These are phyloP conservation scores for Pseudonitzschia multistriata DNA, from an alignment of 108 stramenopile species.

Conservation along the genomic window DNA sequence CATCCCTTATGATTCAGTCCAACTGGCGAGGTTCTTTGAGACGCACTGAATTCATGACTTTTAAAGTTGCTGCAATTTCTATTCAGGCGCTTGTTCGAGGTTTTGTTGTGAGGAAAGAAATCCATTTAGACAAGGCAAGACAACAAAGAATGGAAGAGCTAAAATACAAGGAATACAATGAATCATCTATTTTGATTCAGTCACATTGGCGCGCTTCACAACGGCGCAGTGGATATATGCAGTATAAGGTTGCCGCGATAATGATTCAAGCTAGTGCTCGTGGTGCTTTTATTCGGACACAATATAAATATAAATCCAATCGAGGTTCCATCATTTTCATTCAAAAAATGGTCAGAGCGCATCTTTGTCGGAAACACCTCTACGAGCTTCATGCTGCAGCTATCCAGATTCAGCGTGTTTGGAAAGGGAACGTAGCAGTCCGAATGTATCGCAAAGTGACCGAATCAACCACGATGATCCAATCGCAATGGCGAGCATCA, in stretches of 20 bases:
- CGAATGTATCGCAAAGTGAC: not conserved
- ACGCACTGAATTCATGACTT: not conserved
- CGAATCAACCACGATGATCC: not conserved
- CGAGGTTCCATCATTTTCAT: not conserved
- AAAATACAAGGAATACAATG: not conserved
- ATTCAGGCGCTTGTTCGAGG: not conserved
- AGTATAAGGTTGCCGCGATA: not conserved
- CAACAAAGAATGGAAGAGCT: not conserved
- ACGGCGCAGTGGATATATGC: not conserved
- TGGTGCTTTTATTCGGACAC: not conserved
- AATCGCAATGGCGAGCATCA: conserved; percentile 4
- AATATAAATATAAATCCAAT: not conserved
- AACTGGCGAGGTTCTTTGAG: not conserved
- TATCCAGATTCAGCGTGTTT: not conserved
- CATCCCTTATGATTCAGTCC: not conserved
- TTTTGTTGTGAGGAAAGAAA: not conserved
- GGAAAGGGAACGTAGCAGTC: not conserved
- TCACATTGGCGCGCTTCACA: conserved; percentile 2
- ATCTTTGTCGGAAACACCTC: not conserved
- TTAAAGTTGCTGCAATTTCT: not conserved
- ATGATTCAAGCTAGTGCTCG: conserved; percentile 9
- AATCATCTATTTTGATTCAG: not conserved
- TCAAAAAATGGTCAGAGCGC: not conserved
- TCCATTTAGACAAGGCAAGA: not conserved
- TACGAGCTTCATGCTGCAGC: not conserved